Conservation (phyloP, 257 asterid genomes). For the Petunia axillaris region DNA sequence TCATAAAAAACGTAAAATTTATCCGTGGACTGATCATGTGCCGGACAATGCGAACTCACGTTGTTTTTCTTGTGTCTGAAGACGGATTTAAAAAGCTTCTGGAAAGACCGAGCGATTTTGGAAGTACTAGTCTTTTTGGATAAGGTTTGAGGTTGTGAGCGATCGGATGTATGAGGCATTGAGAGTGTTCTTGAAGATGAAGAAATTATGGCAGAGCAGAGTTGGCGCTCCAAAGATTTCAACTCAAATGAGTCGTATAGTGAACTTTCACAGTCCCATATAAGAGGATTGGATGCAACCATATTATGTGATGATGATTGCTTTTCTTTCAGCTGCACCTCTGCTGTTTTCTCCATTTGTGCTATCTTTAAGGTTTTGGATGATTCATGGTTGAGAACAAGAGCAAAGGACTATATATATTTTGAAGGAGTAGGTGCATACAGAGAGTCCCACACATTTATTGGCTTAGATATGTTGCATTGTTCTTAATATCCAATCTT, state of each 20-base stretch:
- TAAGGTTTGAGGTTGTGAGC: slow-evolving; percentile 15
- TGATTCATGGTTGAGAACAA: no score
- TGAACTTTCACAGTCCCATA: slow-evolving; percentile 82
- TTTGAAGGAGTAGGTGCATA: no score
- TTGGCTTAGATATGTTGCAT: no score
- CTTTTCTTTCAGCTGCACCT: slow-evolving; percentile 18
- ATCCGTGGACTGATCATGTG: no score
- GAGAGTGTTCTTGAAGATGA: slow-evolving; percentile 55
- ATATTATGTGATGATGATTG: slow-evolving; percentile 3
- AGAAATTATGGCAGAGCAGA: slow-evolving; percentile 52
- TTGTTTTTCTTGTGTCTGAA: slow-evolving; percentile 42
- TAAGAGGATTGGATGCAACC: slow-evolving; percentile 21
- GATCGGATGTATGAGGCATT: slow-evolving; percentile 67
- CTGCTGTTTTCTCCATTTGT: no score
- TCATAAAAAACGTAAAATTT: no score
- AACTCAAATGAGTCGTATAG: slow-evolving; percentile 79
- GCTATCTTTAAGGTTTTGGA: no score
- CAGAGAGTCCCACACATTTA: no score
- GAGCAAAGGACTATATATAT: no score
- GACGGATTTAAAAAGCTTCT: slow-evolving; percentile 50
- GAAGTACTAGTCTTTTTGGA: slow-evolving; percentile 41
- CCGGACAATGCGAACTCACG: not conserved
- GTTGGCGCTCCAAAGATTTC: slow-evolving; percentile 59
- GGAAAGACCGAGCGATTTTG: slow-evolving; percentile 54
- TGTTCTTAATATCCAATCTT: no score